Conservation (phyloP, 805 yeast species). For the Candida sithepensis region DNA sequence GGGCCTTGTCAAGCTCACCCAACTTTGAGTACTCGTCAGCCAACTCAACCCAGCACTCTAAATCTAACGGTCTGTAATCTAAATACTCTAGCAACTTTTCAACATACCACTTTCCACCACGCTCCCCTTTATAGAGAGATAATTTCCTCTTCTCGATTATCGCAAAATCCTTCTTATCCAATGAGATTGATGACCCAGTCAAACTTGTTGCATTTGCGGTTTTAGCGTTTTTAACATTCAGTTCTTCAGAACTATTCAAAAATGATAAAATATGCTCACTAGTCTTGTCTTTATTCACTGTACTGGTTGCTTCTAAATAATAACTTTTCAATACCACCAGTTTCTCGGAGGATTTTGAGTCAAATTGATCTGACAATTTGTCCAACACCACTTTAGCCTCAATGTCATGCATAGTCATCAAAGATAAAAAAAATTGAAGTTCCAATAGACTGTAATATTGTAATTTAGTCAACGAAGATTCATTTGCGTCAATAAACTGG, state of each 20-base stretch:
- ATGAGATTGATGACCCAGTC: slow-evolving; percentile 22
- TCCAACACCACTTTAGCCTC: slow-evolving; percentile 70
- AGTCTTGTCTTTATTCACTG: slow-evolving; percentile 26
- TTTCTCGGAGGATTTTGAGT: slow-evolving; percentile 47
- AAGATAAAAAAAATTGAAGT: slow-evolving; percentile 63
- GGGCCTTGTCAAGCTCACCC: slow-evolving; percentile 66
- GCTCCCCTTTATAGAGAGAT: slow-evolving; percentile 22
- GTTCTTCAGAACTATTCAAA: slow-evolving; percentile 21
- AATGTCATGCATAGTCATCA: slow-evolving; percentile 59
- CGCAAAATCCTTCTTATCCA: slow-evolving; percentile 22
- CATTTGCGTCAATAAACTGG: slow-evolving; percentile 31
- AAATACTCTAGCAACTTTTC: slow-evolving; percentile 50
- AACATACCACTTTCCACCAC: slow-evolving; percentile 42
- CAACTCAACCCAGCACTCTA: slow-evolving; percentile 75
- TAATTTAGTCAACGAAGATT: slow-evolving; percentile 35
- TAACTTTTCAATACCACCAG: slow-evolving; percentile 51
- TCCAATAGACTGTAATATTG: slow-evolving; percentile 59
- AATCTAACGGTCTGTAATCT: slow-evolving; percentile 69
- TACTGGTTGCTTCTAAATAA: slow-evolving; percentile 50
- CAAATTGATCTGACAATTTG: slow-evolving; percentile 64
- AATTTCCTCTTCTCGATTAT: slow-evolving; percentile 18
- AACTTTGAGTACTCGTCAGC: slow-evolving; percentile 55
- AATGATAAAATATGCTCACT: slow-evolving; percentile 33
- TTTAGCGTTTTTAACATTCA: slow-evolving; percentile 15
- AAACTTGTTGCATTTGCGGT: slow-evolving; percentile 19